phyloP scores from a whole-genome alignment of 2,329 filamentous ascomycete species.

The Colletotrichum sp. region DNA sequence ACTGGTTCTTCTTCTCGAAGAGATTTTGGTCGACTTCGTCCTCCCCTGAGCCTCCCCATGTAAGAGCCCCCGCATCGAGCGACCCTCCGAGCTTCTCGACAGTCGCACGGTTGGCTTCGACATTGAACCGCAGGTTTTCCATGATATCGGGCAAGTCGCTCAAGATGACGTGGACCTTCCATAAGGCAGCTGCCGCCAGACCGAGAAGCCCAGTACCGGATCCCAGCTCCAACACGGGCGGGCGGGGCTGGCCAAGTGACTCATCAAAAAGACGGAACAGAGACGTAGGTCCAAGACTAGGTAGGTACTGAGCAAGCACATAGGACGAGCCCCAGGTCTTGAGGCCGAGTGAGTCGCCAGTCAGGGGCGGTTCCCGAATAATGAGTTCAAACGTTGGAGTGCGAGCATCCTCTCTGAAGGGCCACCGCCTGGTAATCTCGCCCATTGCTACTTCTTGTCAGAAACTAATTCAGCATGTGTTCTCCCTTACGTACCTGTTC shows the following conservation, averaged over 20 bases:
- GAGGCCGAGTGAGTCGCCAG: slow-evolving; percentile 84
- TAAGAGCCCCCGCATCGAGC: slow-evolving; percentile 69
- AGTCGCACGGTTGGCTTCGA: slow-evolving; percentile 63
- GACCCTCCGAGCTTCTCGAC: slow-evolving; percentile 61
- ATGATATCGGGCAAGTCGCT: slow-evolving; percentile 88
- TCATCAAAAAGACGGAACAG: slow-evolving; percentile 51
- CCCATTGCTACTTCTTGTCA: slow-evolving; percentile 52
- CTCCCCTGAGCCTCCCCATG: slow-evolving; percentile 67
- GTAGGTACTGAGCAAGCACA: slow-evolving; percentile 77
- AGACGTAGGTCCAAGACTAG: slow-evolving; percentile 46
- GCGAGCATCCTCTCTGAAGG: slow-evolving; percentile 41
- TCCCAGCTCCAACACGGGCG: slow-evolving; percentile 76
- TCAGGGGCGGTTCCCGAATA: slow-evolving; percentile 86
- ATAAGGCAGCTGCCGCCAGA: slow-evolving; percentile 78
- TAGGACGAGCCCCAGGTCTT: slow-evolving; percentile 97
- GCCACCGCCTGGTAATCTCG: slow-evolving; percentile 61
- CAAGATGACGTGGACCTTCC: slow-evolving; percentile 70
- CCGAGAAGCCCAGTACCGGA: slow-evolving; percentile 93
- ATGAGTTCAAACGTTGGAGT: slow-evolving; percentile 63
- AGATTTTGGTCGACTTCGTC: slow-evolving; percentile 48
- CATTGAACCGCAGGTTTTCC: slow-evolving; percentile 79
- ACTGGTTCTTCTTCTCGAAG: slow-evolving; percentile 53
- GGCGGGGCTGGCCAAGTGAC: slow-evolving; percentile 32
- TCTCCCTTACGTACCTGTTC: slow-evolving; percentile 57
- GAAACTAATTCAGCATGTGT: not conserved